Conservation (phyloP, 331 rosid genomes). For the Prunus yedoensis region DNA sequence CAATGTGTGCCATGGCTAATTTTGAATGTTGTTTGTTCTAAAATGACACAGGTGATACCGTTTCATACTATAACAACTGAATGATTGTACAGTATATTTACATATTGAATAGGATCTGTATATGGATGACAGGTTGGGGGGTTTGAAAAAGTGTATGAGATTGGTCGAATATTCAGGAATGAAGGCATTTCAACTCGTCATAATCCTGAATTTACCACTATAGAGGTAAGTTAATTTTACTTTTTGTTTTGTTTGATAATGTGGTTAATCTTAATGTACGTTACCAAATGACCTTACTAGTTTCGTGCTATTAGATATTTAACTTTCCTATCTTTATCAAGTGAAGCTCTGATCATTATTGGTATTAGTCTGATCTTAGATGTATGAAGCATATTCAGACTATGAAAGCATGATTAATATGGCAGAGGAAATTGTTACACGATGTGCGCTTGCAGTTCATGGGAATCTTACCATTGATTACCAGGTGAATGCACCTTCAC, state of each 20-base stretch:
- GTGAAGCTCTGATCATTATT: constrained; percentile 38
- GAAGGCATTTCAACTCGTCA: constrained; percentile 99
- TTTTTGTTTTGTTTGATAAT: constrained; percentile 18
- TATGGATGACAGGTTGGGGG: constrained; percentile 81
- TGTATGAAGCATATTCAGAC: constrained; percentile 97
- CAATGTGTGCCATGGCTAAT: too few relatives aligned
- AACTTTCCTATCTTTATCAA: constrained; percentile 6
- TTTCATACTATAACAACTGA: neutral
- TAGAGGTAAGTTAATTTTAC: constrained; percentile 62
- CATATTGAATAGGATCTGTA: constrained; percentile 9
- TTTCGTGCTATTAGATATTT: constrained; percentile 16
- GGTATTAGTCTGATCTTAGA: constrained; percentile 62
- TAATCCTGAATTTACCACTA: constrained; percentile 96
- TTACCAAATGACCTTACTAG: constrained; percentile 2
- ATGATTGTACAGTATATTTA: neutral
- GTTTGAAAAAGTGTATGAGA: constrained; percentile 90
- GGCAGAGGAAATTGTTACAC: constrained; percentile 89
- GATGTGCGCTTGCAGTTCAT: constrained; percentile 79
- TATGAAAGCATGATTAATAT: constrained; percentile 97
- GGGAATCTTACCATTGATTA: constrained; percentile 85
- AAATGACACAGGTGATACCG: neutral
- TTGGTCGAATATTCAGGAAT: constrained; percentile 95
- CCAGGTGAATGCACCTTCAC: constrained; percentile 55
- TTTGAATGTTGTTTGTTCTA: too few relatives aligned
- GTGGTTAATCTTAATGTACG: constrained; percentile 17